phyloP scores from a whole-genome alignment of 345 rosid species.

The Bruguiera sexangula region DNA sequence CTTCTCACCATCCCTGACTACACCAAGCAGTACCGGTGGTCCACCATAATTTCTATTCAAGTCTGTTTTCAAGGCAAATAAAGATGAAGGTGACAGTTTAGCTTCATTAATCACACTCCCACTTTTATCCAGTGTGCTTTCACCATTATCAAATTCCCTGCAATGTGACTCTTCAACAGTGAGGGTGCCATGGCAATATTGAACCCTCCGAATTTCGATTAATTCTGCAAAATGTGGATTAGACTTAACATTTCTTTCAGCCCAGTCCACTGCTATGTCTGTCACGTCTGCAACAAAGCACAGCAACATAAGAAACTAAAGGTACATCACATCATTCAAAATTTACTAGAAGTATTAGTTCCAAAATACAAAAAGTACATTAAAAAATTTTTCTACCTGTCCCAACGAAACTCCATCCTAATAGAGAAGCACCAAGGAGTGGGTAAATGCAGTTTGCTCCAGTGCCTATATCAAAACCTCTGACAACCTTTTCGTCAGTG shows the following conservation, averaged over 20 bases:
- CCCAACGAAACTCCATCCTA: conserved; percentile 75
- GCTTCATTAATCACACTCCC: conserved; percentile 17
- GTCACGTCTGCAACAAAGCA: conserved; percentile 61
- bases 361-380: neutral
- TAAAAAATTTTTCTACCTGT: conserved; percentile 49
- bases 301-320: conserved; percentile 11
- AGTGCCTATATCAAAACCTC: conserved; percentile 90
- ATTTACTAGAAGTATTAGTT: no score
- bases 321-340: no score
- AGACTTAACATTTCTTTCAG: conserved; percentile 63
- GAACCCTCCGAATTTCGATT: conserved; percentile 66
- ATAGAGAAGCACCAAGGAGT: conserved; percentile 83
- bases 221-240: conserved; percentile 66
- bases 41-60: conserved; percentile 34
- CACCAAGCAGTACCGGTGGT: conserved; percentile 56
- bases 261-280: conserved; percentile 86
- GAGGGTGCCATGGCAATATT: conserved; percentile 14
- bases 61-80: conserved; percentile 19
- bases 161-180: conserved; percentile 18
- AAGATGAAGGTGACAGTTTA: conserved; percentile 14
- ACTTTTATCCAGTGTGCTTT: conserved; percentile 18
- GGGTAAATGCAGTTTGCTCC: conserved; percentile 96
- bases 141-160: conserved; percentile 18
- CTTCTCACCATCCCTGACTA: conserved; percentile 62
- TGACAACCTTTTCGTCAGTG: conserved; percentile 33